phyloP scores from a whole-genome alignment of 305 asterid species.

The Ilex paraguariensis region DNA sequence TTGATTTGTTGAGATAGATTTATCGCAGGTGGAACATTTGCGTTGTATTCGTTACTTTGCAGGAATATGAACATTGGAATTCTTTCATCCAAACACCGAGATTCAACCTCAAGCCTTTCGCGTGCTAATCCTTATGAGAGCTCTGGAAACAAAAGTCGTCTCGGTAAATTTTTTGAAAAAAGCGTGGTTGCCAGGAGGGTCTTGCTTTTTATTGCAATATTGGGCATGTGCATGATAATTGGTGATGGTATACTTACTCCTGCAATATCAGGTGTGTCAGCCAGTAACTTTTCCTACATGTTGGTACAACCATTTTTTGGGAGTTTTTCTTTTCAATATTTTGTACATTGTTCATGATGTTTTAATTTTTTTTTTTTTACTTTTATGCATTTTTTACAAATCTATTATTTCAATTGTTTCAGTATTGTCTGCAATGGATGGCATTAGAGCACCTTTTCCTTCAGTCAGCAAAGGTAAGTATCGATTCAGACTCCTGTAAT shows the following conservation, averaged over 20 bases:
- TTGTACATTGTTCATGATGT: background rate
- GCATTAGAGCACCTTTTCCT: conserved; percentile 36
- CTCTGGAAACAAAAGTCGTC: conserved; percentile 21
- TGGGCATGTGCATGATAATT: conserved; percentile 46
- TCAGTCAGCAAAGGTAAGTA: conserved; percentile 33
- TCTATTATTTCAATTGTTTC: conserved; percentile 2
- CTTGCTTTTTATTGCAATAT: conserved; percentile 38
- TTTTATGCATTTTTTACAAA: background rate
- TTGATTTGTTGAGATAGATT: no score
- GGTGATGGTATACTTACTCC: conserved; percentile 51
- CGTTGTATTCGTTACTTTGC: conserved; percentile 40
- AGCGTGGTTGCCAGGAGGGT: conserved; percentile 40
- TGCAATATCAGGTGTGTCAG: conserved; percentile 39
- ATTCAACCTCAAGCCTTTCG: conserved; percentile 14
- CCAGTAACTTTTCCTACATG: background rate
- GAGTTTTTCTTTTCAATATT: background rate
- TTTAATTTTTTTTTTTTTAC: background rate
- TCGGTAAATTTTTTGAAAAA: conserved; percentile 36
- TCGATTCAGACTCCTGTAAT: background rate
- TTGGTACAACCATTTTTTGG: background rate
- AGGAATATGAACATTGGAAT: conserved; percentile 36
- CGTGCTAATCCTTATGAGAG: conserved; percentile 5
- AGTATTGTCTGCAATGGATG: conserved; percentile 47
- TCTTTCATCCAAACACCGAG: conserved; percentile 23
- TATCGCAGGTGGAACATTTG: conserved; percentile 37